Evolutionary conservation across 1,284 basidiomycete genomes (phyloP), one percentile per base, ranked within the genome.

Genomic region (Xerocomus amazonicus): DNA sequence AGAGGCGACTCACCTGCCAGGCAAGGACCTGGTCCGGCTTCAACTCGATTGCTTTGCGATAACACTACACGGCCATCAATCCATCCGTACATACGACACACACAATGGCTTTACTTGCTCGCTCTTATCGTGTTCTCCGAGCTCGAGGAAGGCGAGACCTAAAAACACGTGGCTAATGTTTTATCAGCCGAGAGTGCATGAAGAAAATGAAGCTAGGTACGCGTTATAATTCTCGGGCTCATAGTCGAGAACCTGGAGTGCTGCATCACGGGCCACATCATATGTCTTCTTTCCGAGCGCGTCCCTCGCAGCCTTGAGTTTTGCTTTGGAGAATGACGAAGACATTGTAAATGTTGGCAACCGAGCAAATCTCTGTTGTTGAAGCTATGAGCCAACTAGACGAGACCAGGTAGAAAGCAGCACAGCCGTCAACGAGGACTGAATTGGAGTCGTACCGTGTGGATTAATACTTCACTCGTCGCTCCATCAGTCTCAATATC

Each of bases 271-370:
- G 7, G 91, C 92, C n/a, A 71, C 70, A 19, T 74, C 69, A 55
- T 80, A 91, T 56, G 95, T 83, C 63, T 90, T 90, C 62, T 84
- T 85, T 9, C 72, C 73, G n/a, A 96, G 70, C 8, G 83, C 79
- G 36, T 89, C 84, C 53, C 88, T 81, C 16, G 92, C 87, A n/a
- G 78, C 72, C 69, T 95, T 97, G 58, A 96, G 76, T 63, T 87
- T 90, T 32, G 69, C 69, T 64, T 90, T 92, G 41, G 77, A 73
- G 50, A 83, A 78, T 2, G 76, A 64, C 6, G 59, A 63, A 3
- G 62, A 65, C 60, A 61, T 61, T 17, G 32, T 23, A 23, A 23
- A 23, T 23, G 19, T 23, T 23, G 19, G 19, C 19, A 23, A 23
- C n/a, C n/a, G n/a, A n/a, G n/a, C n/a, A n/a, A n/a, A n/a, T n/a